Percentiles rank a stretch among this genome's conserved stretches.
phyloP scores from a whole-genome alignment of 768 basidiomycete species.

The Pleurotus tuoliensis region DNA sequence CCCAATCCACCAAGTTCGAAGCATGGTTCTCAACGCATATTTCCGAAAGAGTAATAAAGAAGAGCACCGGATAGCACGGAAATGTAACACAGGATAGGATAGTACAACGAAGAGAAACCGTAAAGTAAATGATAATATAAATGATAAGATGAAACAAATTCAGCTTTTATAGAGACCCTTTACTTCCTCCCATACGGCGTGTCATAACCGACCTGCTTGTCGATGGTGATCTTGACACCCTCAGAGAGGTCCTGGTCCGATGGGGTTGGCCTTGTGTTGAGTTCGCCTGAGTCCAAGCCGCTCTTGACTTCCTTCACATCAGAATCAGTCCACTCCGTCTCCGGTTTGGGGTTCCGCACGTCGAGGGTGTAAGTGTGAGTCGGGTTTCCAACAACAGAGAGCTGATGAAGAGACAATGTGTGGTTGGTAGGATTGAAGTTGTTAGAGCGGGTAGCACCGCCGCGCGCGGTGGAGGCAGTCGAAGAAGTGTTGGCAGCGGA shows the following conservation, averaged over 20 bases:
- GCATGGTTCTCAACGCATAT: too few relatives aligned
- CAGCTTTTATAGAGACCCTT: not conserved
- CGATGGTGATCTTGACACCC: conserved; percentile 42
- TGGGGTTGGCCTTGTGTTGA: not conserved
- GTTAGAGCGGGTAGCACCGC: conserved; percentile 22
- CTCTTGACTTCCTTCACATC: conserved; percentile 40
- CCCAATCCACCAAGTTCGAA: too few relatives aligned
- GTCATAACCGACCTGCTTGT: conserved; percentile 38
- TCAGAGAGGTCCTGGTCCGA: not conserved
- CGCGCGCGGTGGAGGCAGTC: conserved; percentile 45
- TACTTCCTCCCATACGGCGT: conserved; percentile 7
- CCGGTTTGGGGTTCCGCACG: conserved; percentile 41
- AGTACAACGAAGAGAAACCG: too few relatives aligned
- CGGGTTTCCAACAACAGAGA: conserved; percentile 16
- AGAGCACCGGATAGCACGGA: too few relatives aligned
- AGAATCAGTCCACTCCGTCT: conserved; percentile 40
- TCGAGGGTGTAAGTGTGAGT: conserved; percentile 46
- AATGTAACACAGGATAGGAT: too few relatives aligned
- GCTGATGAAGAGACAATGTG: conserved; percentile 25
- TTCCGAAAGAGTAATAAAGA: too few relatives aligned
- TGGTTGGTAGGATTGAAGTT: conserved; percentile 26
- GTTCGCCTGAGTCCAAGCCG: conserved; percentile 22
- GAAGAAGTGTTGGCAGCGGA: conserved; percentile 42
- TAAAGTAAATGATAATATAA: too few relatives aligned
- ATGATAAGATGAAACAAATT: not conserved